Evolutionary conservation across 164 flowering plant genomes (phyloP), one percentile per base, ranked within the genome.

Genomic region (Sextonia rubra): DNA sequence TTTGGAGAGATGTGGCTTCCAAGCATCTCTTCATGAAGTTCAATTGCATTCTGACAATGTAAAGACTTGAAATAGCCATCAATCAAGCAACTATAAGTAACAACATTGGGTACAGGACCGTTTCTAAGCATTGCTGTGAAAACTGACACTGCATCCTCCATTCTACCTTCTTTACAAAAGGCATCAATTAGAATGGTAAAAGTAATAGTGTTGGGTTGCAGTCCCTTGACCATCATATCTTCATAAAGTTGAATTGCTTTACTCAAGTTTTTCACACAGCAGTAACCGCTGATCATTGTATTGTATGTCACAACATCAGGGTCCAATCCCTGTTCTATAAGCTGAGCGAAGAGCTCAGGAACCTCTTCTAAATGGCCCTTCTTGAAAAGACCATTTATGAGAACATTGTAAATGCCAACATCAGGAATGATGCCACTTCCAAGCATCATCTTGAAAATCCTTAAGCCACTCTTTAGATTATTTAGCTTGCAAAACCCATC

Each of bases 271-370:
- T 77, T 80, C 52, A 72, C 71, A 60, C 69, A 74, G 78, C 87
- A 86, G 74, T 75, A 82, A 18, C 88, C 88, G 73, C 78, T 76
- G 63, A 86, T 83, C 82, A 86, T 77, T n/a, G 88, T 85, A 77
- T 86, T 88, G 64, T 78, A 86, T 22, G 88, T 86, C 29, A 83
- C 79, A 18, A 88, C 75, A 82, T 85, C 86, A 58, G 82, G 87
- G 24, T 79, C 70, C 17, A 70, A 78, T 15, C 87, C 88, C 73
- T 60, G 64, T 14, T 74, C 69, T 20, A 12, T 11, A 29, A 82
- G 58, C 24, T 72, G 65, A 61, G 49, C 20, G 67, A 85, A 81
- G 20, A 86, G 70, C 12, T 76, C 68, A 8, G 68, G 3, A 14
- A 81, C 88, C 18, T 66, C 74, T 63, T 66, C 73, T 25, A 74